These are phyloP conservation scores for Aphanoascus verrucosus DNA, from an alignment of 2,329 filamentous ascomycete species.

Conservation along the genomic window DNA sequence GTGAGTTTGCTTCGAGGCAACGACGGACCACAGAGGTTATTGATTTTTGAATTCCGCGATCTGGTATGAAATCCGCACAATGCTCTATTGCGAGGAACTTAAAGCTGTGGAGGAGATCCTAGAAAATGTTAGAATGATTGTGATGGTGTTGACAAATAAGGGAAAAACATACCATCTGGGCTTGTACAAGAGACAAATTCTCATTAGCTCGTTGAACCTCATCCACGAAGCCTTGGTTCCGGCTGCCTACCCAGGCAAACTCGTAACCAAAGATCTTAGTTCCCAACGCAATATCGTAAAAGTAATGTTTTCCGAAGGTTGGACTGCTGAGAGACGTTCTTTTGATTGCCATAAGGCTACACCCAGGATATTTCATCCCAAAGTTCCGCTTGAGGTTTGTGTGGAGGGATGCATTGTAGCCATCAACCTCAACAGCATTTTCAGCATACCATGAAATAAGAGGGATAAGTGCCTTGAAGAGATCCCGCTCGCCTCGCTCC, in stretches of 20 bases:
- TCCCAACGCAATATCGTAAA: conserved; percentile 70
- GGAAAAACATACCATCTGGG: conserved; percentile 59
- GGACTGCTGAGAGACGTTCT: conserved; percentile 56
- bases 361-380: conserved; percentile 61
- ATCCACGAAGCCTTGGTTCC: conserved; percentile 61
- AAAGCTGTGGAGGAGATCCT: conserved; percentile 80
- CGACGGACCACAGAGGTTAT: conserved; percentile 65
- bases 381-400: conserved; percentile 78
- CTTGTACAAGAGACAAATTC: conserved; percentile 84
- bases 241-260: conserved; percentile 59
- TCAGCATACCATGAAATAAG: conserved; percentile 71
- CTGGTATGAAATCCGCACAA: conserved; percentile 49
- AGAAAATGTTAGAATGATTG: conserved; percentile 15
- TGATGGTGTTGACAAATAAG: neutral
- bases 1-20: conserved; percentile 68
- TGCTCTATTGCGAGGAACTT: conserved; percentile 78
- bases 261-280: conserved; percentile 67
- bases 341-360: conserved; percentile 68
- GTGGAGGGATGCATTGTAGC: conserved; percentile 81
- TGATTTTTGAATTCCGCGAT: conserved; percentile 51
- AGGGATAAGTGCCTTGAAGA: conserved; percentile 60
- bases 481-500: conserved; percentile 57
- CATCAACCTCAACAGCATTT: conserved; percentile 64
- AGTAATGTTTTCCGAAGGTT: conserved; percentile 64
- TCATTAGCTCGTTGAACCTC: conserved; percentile 82